Evolutionary conservation across 306 rosid species (phyloP), one percentile per base, ranked within the genome.

Genomic region (Vigna unguiculata): DNA sequence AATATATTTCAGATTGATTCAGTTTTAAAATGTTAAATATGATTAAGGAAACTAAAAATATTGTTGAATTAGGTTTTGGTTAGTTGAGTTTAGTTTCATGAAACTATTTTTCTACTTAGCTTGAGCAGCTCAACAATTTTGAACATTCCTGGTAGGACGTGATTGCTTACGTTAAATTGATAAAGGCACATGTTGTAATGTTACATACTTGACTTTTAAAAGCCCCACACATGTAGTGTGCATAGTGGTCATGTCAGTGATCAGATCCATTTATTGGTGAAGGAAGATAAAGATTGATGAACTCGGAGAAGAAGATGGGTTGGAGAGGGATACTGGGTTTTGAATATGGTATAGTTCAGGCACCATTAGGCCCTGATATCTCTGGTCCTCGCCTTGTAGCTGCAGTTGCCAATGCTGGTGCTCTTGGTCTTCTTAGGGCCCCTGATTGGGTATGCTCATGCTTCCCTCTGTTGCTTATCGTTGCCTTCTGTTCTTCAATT

Each of bases 331-430:
- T 93, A 5, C 55, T 93, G 16, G 94, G 96, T 19, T 90, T 87
- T 60, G 90, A 90, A 16, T 83, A 89, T 36, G 96, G 93, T 20
- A 72, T 93, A 36, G 87, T 93, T 70, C 96, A 83, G 62, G 94
- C 88, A 1, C 97, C 97, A 3, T 36, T 93, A 57, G 97, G 97
- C 62, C 94, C 97, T 34, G 97, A 90, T 72, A 89, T 93, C 71
- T 87, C 97, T 51, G 82, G 84, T 74, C 94, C 96, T 0, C 78
- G 86, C n/a, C 96, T 93, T 65, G 96, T 89, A 53, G 96, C 97
- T 49, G 87, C 93, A 8, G 96, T 93, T 25, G 89, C 97, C 66
- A 89, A 93, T 75, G 88, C 97, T 40, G 96, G 97, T 45, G 96
- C 71, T 54, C 81, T 93, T 20, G 98, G 88, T 11, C 62, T 89